Base-by-base conservation (phyloP, 2,329 filamentous ascomycete species). In the Venturia nashicola region DNA sequence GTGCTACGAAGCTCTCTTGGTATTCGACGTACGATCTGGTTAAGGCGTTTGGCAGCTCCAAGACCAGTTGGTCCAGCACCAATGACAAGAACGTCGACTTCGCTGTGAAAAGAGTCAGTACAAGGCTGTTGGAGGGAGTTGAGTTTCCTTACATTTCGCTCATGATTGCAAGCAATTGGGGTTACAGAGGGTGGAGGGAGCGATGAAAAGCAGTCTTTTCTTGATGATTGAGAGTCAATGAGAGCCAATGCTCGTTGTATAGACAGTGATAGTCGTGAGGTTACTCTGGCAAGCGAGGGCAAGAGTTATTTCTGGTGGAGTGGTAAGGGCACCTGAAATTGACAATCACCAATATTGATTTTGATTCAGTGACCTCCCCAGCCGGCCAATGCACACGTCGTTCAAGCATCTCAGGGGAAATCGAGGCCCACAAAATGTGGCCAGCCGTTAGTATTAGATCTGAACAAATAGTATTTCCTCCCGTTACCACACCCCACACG, bases 11-110 rank as follows among this genome's bases (percentile, higher is more conserved):
- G 8, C 14, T 27, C 36, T 62, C 16, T 32, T 39, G 32, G 34
- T 20, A 43, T 51, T 40, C n/a, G n/a, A 62, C 87, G 70, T 82
- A 97, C 94, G 74, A 97, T 87, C 79, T 99, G 94, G 79, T 97
- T 89, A 69, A 99, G 85, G 76, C 94, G 90, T 83, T 99, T 99
- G 72, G 94, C 94, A 76, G 94, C 94, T 83, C 94, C 94, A 71
- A 97, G 86, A 79, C 94, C 94, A 74, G 94, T 97, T 72, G 94
- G 94, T 75, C 94, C 94, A 79, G 93, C 93, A 75, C 94, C 94
- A 81, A 97, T 97, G 78, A 99, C 87, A 75, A 99, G 90, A 71
- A 99, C 89, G 79, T 99, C 94, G 76, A 97, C 91, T 73, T 91
- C 87, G 77, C 91, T 95, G 59, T 42, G 5, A 5, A 16, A 43